These are phyloP conservation scores for Barnettozyma populi DNA, from an alignment of 805 yeast species.

Conservation along the genomic window DNA sequence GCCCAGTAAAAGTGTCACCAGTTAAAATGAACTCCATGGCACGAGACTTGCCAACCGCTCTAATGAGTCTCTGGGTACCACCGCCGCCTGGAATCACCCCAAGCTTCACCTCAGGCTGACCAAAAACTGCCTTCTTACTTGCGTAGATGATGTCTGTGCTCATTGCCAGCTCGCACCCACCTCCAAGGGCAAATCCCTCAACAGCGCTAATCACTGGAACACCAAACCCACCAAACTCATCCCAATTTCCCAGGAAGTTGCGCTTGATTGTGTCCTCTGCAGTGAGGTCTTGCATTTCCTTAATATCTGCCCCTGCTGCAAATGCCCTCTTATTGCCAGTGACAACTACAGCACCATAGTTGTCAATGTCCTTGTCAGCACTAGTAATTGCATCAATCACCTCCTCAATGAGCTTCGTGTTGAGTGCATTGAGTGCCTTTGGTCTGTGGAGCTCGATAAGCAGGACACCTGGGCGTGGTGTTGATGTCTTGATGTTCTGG, in stretches of 20 bases:
- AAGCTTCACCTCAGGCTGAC: conserved; percentile 50
- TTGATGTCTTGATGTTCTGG: conserved; percentile 18
- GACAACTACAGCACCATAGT: conserved; percentile 42
- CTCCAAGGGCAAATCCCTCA: conserved; percentile 51
- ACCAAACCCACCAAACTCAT: conserved; percentile 30
- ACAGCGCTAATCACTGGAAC: conserved; percentile 53
- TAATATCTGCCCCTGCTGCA: conserved; percentile 55
- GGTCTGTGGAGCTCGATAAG: conserved; percentile 25
- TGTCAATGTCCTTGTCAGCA: conserved; percentile 24
- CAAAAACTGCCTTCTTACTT: conserved; percentile 42
- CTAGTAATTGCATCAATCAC: conserved; percentile 16
- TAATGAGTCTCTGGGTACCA: conserved; percentile 46
- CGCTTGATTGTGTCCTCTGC: conserved; percentile 31
- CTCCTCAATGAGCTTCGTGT: conserved; percentile 15
- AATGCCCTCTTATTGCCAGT: conserved; percentile 44
- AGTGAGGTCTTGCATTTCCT: conserved; percentile 39
- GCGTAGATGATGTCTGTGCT: conserved; percentile 44
- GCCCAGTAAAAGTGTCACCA: conserved; percentile 39
- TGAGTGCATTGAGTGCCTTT: conserved; percentile 24
- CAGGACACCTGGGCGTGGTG: conserved; percentile 22
- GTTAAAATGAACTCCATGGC: conserved; percentile 47
- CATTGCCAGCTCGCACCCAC: conserved; percentile 54
- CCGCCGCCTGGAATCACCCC: conserved; percentile 51
- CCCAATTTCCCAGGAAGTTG: conserved; percentile 37
- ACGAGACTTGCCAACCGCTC: conserved; percentile 43